Percentiles rank a stretch among this genome's conserved stretches.
Evolutionary conservation across 2,329 filamentous ascomycete genomes (phyloP).

Genomic region (Stylonectria norvegica): DNA sequence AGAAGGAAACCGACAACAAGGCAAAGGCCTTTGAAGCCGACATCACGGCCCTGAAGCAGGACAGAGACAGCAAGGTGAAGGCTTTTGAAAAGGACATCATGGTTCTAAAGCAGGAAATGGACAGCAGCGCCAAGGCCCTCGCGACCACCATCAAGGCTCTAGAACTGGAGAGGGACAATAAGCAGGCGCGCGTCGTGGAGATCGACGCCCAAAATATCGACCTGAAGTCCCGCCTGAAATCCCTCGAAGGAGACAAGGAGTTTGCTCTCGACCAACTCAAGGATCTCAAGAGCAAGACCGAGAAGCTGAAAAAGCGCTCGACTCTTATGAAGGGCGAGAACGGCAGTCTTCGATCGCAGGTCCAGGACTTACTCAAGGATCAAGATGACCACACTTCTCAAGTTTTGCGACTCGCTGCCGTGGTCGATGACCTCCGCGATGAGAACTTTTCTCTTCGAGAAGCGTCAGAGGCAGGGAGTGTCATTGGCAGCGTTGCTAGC

Average conservation of each 20-base stretch:
- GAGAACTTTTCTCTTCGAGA: conserved; percentile 23
- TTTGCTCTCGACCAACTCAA: conserved; percentile 17
- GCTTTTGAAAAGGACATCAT: too few species aligned
- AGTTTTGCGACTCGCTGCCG: conserved; percentile 22
- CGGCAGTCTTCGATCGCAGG: conserved; percentile 16
- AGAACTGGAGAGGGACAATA: conserved; percentile 12
- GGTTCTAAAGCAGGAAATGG: too few species aligned
- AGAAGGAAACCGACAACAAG: conserved; percentile 12
- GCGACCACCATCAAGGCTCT: not conserved
- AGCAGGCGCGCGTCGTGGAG: conserved; percentile 21
- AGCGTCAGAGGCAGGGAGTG: conserved; percentile 20
- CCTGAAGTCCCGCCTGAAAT: conserved; percentile 24
- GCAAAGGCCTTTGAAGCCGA: conserved; percentile 17
- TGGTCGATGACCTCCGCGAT: conserved; percentile 18
- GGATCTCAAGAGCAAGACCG: conserved; percentile 22
- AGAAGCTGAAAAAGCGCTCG: conserved; percentile 24
- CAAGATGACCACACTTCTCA: conserved; percentile 24
- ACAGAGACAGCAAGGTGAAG: too few species aligned
- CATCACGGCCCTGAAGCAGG: conserved; percentile 21
- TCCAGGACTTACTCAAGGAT: conserved; percentile 17
- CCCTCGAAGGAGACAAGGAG: conserved; percentile 24
- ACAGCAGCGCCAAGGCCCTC: not conserved
- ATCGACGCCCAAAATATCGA: conserved; percentile 21
- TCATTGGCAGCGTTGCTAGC: conserved; percentile 13
- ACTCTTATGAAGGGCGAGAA: conserved; percentile 18